Base-by-base conservation (phyloP, 176 grass and related monocot genomes). In the Olyra latifolia region DNA sequence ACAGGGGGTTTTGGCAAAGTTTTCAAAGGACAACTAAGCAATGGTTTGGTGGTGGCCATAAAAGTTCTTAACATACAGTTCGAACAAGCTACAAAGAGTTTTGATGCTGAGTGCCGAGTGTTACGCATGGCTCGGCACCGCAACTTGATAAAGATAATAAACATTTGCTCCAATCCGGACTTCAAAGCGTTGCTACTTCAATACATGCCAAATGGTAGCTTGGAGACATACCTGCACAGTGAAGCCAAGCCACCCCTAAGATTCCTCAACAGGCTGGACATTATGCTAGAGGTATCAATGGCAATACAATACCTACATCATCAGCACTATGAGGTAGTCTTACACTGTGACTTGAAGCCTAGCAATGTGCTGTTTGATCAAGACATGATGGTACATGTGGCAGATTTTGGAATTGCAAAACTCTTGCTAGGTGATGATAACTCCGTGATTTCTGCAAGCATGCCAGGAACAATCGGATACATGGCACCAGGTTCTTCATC, bases 321-420 rank as follows among this genome's bases (percentile, higher is more conserved):
- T 46, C 23, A 28, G 3, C 9, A 60, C 16, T 19, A n/a, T 12
- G 57, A 28, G 1, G 57, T 60, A 12, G 24, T 60, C 22, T 59
- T 59, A 13, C 56, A 59, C 10, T 60, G 57, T 10, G 24, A 60
- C 24, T 6, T 60, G 57, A 28, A 60, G 16, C 57, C 57, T 3
- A 60, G 57, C 57, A 60, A 60, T 14, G 57, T 60, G 9, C 6
- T 60, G 24, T 19, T 43, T 39, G 22, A 69, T 24, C 22, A 25
- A 32, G 66, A 87, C 5, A 75, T 87, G 69, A 70, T 71, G 12
- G 85, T 78, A 24, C 62, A 46, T 46, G 60, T 82, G 46, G 58
- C 78, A 2, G 85, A 87, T 46, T 87, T 87, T 68, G 78, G 85
- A 1, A 81, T 87, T 12, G 28, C 85, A 16, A 87, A 66, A 11